Percentiles rank a stretch among this genome's conserved stretches.
phyloP scores from a whole-genome alignment of 2,329 filamentous ascomycete genomes.

The Ophiognomonia clavigignenti-juglandacearum region DNA sequence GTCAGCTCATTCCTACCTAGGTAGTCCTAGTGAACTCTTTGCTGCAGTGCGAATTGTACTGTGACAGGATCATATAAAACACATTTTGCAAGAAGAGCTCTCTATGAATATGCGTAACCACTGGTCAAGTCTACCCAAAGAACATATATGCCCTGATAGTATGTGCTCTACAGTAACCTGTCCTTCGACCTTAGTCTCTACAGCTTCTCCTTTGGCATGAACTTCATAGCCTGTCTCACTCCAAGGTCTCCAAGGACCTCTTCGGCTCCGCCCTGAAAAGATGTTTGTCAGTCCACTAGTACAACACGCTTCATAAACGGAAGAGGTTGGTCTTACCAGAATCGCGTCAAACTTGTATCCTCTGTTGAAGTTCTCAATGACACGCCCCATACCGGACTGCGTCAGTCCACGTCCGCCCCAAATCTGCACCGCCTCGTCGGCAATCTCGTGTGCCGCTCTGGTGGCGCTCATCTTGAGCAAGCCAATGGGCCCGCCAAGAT shows the following conservation, averaged over 20 bases:
- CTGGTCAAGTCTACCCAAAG: no score
- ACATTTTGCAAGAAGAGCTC: no score
- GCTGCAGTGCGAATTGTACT: no score
- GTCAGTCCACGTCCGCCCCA: constrained; percentile 80
- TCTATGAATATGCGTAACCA: no score
- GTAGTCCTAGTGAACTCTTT: no score
- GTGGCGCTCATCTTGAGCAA: constrained; percentile 77
- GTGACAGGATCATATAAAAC: no score
- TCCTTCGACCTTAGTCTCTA: constrained; percentile 33
- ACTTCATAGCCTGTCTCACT: constrained; percentile 77
- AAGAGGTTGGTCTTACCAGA: constrained; percentile 33
- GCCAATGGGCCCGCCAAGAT: constrained; percentile 75
- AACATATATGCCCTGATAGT: no score
- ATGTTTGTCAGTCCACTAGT: neutral
- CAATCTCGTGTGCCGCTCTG: constrained; percentile 73
- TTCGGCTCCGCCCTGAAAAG: constrained; percentile 65
- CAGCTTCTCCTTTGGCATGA: constrained; percentile 80
- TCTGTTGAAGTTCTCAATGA: constrained; percentile 80
- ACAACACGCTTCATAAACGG: no score
- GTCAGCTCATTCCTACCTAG: no score
- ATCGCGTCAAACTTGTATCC: constrained; percentile 80
- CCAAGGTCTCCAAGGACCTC: constrained; percentile 78
- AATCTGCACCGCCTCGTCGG: constrained; percentile 79
- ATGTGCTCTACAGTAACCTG: no score
- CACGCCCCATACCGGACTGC: constrained; percentile 74